A percentile compares a stretch with the other conserved stretches of the same genome.
phyloP scores from a whole-genome alignment of 2,329 filamentous ascomycete genomes.

The Colletotrichum zoysiae region DNA sequence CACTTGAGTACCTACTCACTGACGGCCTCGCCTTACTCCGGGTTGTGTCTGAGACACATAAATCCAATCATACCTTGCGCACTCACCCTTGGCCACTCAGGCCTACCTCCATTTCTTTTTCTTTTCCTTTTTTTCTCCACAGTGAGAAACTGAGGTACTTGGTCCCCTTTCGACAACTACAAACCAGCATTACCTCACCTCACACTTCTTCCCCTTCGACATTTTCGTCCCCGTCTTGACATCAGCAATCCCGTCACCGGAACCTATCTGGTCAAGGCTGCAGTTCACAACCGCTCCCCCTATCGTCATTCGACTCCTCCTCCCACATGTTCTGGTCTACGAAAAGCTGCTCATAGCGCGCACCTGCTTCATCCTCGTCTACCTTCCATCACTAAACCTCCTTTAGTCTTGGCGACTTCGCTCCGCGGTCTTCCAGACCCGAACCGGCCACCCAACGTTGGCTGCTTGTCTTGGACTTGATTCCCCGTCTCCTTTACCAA shows the following conservation, averaged over 20 bases:
- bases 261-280: slow-evolving; percentile 17
- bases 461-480: neutral
- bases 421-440: neutral
- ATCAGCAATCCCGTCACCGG: slow-evolving; percentile 26
- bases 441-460: neutral
- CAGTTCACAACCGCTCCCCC: slow-evolving; percentile 9
- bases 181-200: slow-evolving; percentile 7
- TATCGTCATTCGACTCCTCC: neutral
- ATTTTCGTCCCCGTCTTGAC: slow-evolving; percentile 17
- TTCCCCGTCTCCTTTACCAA: neutral
- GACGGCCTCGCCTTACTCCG: neutral
- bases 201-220: neutral
- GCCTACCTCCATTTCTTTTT: neutral
- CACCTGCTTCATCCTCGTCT: slow-evolving; percentile 3
- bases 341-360: slow-evolving; percentile 29
- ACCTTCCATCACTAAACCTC: neutral
- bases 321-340: slow-evolving; percentile 31
- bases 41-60: slow-evolving; percentile 36
- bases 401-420: neutral
- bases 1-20: neutral
- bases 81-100: slow-evolving; percentile 10
- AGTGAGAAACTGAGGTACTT: neutral
- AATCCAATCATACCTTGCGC: slow-evolving; percentile 27
- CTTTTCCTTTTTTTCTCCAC: neutral
- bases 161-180: neutral